Conservation (phyloP, 78 protist species). For the Pigoraptor vietnamica region DNA sequence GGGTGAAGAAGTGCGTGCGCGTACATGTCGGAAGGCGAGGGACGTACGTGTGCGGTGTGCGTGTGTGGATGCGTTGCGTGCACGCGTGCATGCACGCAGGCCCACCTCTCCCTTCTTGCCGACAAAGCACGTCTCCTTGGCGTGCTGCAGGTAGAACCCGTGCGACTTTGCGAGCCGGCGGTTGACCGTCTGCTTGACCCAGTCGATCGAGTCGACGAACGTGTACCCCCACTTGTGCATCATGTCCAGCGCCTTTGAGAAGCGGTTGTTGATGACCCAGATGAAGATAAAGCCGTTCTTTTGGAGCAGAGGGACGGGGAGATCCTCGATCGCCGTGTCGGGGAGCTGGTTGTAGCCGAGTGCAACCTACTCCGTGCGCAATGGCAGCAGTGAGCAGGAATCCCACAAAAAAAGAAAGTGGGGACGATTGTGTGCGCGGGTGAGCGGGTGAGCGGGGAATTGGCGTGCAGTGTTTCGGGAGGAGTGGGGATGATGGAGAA, state of each 20-base stretch:
- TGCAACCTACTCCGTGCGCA: slow-evolving; percentile 25
- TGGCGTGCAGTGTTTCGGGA: no score
- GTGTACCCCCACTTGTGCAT: slow-evolving; percentile 61
- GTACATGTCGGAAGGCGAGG: no score
- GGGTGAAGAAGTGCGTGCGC: no score
- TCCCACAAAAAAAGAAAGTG: not conserved
- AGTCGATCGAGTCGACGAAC: slow-evolving; percentile 47
- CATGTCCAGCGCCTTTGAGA: slow-evolving; percentile 25
- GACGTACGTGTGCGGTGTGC: no score
- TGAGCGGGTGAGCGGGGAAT: no score
- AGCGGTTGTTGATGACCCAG: slow-evolving; percentile 67
- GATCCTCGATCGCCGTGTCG: slow-evolving; percentile 28
- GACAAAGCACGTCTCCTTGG: slow-evolving; percentile 66
- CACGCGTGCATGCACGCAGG: no score
- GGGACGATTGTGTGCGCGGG: no score
- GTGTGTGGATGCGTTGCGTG: no score
- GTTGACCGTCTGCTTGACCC: slow-evolving; percentile 63
- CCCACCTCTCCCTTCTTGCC: slow-evolving; percentile 44
- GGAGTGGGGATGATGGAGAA: no score
- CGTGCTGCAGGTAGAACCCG: slow-evolving; percentile 71
- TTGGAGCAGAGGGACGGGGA: slow-evolving; percentile 31
- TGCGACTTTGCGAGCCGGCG: slow-evolving; percentile 58
- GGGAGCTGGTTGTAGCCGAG: slow-evolving; percentile 49
- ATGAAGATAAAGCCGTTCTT: slow-evolving; percentile 48
- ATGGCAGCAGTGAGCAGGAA: not conserved